Percentiles rank a stretch among this genome's conserved stretches.
phyloP scores from a whole-genome alignment of 2,329 filamentous ascomycete species.

The Cordyceps militaris region DNA sequence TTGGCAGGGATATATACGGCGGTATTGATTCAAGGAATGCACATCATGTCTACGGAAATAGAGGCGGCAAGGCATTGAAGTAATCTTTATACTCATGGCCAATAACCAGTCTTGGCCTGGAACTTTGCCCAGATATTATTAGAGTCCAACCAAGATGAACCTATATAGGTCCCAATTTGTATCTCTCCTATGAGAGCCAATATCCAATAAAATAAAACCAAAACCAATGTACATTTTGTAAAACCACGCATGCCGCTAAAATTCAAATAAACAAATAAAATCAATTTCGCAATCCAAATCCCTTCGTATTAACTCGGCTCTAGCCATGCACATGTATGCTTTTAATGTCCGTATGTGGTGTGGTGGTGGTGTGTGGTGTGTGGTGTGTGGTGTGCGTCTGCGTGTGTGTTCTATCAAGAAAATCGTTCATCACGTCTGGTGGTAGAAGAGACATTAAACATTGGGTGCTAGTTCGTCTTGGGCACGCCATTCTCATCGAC shows the following conservation, averaged over 20 bases:
- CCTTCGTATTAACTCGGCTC: conserved; percentile 5
- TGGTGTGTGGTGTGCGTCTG: background rate
- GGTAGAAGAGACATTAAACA: background rate
- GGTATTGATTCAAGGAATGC: background rate
- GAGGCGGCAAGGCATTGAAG: background rate
- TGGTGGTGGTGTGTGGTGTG: background rate
- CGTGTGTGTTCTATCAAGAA: background rate
- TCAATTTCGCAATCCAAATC: background rate
- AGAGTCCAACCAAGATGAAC: conserved; percentile 4
- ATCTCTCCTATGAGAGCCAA: background rate
- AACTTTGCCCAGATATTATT: background rate
- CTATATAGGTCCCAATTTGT: conserved; percentile 8
- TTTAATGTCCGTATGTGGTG: background rate
- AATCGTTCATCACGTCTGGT: background rate
- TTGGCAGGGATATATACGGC: background rate
- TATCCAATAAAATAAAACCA: background rate
- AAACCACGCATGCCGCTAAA: conserved; percentile 9
- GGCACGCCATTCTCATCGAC: conserved; percentile 33
- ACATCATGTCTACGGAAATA: background rate
- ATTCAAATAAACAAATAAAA: background rate
- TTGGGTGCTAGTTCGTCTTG: background rate
- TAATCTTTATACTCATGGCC: background rate
- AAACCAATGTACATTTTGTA: conserved; percentile 9
- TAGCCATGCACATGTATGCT: conserved; percentile 5
- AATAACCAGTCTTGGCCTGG: background rate